A percentile compares a stretch with the other conserved stretches of the same genome.
phyloP scores from a whole-genome alignment of 2,329 filamentous ascomycete genomes.

The Corynespora cassiicola region DNA sequence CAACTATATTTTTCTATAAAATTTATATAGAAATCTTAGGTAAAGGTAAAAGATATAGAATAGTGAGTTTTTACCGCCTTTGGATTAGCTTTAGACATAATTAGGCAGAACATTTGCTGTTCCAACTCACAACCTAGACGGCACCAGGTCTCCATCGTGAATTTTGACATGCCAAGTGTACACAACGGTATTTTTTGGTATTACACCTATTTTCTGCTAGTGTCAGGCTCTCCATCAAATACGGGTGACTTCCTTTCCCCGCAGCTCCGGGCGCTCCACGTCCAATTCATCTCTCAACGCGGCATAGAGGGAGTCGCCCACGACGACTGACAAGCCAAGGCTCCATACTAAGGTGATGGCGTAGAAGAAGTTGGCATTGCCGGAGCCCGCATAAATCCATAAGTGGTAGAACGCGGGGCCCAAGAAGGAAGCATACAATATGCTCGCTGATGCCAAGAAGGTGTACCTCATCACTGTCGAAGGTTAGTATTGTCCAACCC shows the following conservation, averaged over 20 bases:
- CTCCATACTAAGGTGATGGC: constrained; percentile 99
- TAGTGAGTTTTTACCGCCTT: too few species aligned
- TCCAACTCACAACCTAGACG: too few species aligned
- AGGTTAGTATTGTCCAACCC: background rate
- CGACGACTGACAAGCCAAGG: constrained; percentile 81
- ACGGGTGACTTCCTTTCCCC: constrained; percentile 84
- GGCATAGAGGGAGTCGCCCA: constrained; percentile 88
- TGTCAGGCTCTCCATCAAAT: too few species aligned
- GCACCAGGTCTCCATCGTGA: too few species aligned
- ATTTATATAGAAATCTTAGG: too few species aligned
- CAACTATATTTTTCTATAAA: too few species aligned
- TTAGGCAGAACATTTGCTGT: too few species aligned
- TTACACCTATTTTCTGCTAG: too few species aligned
- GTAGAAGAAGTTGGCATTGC: constrained; percentile 99
- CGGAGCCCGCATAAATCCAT: constrained; percentile 97
- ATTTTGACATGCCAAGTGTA: too few species aligned
- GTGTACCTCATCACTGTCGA: constrained; percentile 85
- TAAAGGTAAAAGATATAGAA: too few species aligned
- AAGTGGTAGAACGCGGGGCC: constrained; percentile 96
- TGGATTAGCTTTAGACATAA: too few species aligned
- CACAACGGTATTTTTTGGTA: too few species aligned
- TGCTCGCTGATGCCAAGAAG: constrained; percentile 81
- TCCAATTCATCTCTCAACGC: constrained; percentile 94
- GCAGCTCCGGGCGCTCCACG: constrained; percentile 86
- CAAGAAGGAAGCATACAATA: constrained; percentile 86